These are phyloP conservation scores for Fraxinus americana DNA, from an alignment of 257 asterid species.

Conservation along the genomic window DNA sequence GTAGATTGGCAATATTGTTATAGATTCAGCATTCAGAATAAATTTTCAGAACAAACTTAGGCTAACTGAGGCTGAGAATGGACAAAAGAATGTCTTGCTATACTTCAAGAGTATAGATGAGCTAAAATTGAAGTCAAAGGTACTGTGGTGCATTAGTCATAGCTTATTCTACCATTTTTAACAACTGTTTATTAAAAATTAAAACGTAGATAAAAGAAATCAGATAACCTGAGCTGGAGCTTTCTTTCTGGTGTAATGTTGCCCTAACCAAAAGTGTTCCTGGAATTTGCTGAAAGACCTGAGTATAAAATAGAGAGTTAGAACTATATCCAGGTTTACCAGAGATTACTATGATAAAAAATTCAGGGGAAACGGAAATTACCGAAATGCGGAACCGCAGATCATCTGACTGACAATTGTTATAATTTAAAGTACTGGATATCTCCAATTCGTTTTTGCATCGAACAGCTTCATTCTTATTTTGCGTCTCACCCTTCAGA, in stretches of 20 bases:
- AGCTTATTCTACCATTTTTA: slow-evolving; percentile 10
- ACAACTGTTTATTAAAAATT: background rate
- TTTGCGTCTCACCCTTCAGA: slow-evolving; percentile 38
- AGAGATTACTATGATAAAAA: background rate
- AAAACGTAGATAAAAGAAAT: background rate
- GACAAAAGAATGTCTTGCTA: background rate
- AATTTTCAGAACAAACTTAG: slow-evolving; percentile 3
- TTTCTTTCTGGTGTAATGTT: slow-evolving; percentile 51
- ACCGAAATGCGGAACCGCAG: slow-evolving; percentile 67
- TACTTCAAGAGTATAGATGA: slow-evolving; percentile 1
- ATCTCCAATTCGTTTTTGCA: slow-evolving; percentile 28
- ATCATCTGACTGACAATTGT: slow-evolving; percentile 31
- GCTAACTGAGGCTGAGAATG: background rate
- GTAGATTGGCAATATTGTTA: background rate
- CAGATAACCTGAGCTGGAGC: slow-evolving; percentile 56
- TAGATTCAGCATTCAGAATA: background rate
- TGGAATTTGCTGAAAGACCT: slow-evolving; percentile 92
- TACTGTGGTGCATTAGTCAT: background rate
- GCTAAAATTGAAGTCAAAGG: background rate
- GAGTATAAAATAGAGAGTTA: slow-evolving; percentile 17
- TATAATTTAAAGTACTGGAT: slow-evolving; percentile 27
- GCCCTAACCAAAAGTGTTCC: slow-evolving; percentile 83
- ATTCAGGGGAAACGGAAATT: slow-evolving; percentile 21
- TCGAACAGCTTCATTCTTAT: slow-evolving; percentile 19
- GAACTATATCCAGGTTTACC: background rate